phyloP scores from a whole-genome alignment of 1,139 yeast genomes.

The Ashbya aceris region DNA sequence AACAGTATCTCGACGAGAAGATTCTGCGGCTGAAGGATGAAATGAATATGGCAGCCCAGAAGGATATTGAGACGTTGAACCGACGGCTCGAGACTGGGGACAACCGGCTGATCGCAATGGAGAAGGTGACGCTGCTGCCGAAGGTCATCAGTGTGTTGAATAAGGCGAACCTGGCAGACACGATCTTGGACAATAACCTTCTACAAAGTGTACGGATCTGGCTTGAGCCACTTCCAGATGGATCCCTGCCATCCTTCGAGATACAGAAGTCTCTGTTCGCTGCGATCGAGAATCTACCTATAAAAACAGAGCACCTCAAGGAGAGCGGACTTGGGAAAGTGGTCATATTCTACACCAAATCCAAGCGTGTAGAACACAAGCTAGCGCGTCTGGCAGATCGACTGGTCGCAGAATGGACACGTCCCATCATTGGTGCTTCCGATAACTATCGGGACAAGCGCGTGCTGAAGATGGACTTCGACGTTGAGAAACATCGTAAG shows the following conservation, averaged over 20 bases:
- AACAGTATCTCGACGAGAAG: constrained; percentile 88
- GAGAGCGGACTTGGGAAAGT: constrained; percentile 94
- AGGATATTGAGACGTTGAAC: constrained; percentile 77
- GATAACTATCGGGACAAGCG: constrained; percentile 89
- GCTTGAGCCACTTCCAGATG: constrained; percentile 98
- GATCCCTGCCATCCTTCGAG: constrained; percentile 92
- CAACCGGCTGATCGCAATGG: constrained; percentile 55
- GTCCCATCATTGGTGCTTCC: constrained; percentile 93
- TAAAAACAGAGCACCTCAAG: constrained; percentile 88
- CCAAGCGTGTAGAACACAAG: constrained; percentile 78
- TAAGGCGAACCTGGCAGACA: constrained; percentile 80
- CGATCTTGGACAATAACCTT: constrained; percentile 87
- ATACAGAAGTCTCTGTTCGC: constrained; percentile 81
- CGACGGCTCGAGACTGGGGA: constrained; percentile 32
- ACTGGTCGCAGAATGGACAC: constrained; percentile 93
- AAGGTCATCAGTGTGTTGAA: constrained; percentile 69
- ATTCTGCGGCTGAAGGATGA: constrained; percentile 73
- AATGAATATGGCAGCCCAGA: constrained; percentile 90
- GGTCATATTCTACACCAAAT: constrained; percentile 84
- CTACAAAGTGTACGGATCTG: constrained; percentile 91
- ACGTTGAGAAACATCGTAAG: constrained; percentile 46
- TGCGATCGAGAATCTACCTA: constrained; percentile 71
- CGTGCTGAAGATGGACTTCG: constrained; percentile 62
- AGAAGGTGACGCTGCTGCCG: constrained; percentile 72
- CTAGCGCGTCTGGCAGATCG: constrained; percentile 85